Evolutionary conservation across 139 green algal species (phyloP), one percentile per base, ranked within the genome.

Genomic region (Coelastrella sp.): DNA sequence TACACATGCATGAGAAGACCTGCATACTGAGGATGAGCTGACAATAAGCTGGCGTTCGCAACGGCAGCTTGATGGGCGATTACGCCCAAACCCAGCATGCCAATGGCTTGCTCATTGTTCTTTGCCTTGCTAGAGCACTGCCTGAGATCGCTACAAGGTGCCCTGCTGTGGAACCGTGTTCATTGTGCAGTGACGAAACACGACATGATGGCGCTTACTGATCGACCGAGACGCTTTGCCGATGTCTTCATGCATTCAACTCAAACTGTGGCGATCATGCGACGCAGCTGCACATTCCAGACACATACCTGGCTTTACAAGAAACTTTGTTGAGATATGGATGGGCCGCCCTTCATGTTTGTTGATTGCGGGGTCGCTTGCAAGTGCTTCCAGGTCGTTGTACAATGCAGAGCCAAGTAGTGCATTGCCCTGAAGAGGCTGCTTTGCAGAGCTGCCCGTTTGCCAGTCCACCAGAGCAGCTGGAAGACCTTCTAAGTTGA

Each of bases 221-320:
- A 49, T 49, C 35, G 35, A 49, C 35, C 1, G 35, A 49, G 35
- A 49, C 35, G 35, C 35, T 49, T 49, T 49, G 74, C 74, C 10
- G 10, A 17, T 17, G 19, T 25, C 4, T 25, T 12, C 72, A 78
- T 25, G 22, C 20, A 78, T 25, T 12, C 20, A 6, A 14, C 72
- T n/a, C 4, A 25, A 22, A 22, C 74, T 24, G 35, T 59, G 24
- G 11, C 25, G 25, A 81, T 60, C 74, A 57, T 25, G 74, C 10
- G 27, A n/a, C 58, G 27, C 74, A 57, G 20, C 72, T 78, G 20
- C 72, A 6, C n/a, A 19, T 59, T 15, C 6, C 20, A 9, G 8
- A 6, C 49, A 74, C 80, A 6, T 59, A 86, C 81, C 81, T 59
- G 81, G 81, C 60, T 86, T 86, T 11, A 86, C 81, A 6, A 86